Base-by-base conservation (phyloP, 2,329 filamentous ascomycete genomes). In the Intubia oerlemansii region DNA sequence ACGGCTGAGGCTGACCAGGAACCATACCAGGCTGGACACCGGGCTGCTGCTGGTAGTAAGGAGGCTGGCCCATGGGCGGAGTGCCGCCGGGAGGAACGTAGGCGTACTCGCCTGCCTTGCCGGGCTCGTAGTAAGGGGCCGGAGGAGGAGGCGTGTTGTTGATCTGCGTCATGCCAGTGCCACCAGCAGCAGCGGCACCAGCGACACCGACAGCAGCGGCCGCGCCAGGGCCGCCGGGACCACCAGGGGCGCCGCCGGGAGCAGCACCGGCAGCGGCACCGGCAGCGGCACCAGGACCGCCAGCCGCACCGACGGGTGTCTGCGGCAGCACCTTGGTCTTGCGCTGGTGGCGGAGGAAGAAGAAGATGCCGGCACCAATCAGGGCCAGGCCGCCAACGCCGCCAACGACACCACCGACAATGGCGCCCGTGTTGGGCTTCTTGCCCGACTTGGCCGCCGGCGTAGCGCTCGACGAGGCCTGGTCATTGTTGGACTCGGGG, bases 381-480 rank as follows among this genome's bases (percentile, higher is more conserved):
- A 36, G 12, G 13, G 36, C 46, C 12, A 51, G 24, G 9, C 35
- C 47, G 14, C 31, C 46, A 1, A 48, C 36, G 15, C 46, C 46
- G 32, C 46, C 47, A 4, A 50, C 44, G 8, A 42, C 42, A 21
- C 46, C 46, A 24, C 47, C 47, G 2, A 42, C 42, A 24, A 50
- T 49, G 28, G 47, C 35, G 17, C 43, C 46, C 6, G 39, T 30
- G 27, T 35, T 38, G 25, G 25, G 22, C 24, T 28, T 32, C 12
- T 30, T 30, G 17, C 25, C 23, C 13, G 17, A 4, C 5, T 7
- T 10, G 2, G 27, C 15, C 14, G 17, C 9, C 7, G 24, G n/a
- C 5, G 25, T 23, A n/a, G n/a, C n/a, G 24, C 19, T 21, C 8
- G 30, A 17, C 11, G 13, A 5, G 5, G 33, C 21, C n/a, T n/a